Evolutionary conservation across 495 filamentous ascomycete genomes (phyloP).

Genomic region (Letharia columbiana): DNA sequence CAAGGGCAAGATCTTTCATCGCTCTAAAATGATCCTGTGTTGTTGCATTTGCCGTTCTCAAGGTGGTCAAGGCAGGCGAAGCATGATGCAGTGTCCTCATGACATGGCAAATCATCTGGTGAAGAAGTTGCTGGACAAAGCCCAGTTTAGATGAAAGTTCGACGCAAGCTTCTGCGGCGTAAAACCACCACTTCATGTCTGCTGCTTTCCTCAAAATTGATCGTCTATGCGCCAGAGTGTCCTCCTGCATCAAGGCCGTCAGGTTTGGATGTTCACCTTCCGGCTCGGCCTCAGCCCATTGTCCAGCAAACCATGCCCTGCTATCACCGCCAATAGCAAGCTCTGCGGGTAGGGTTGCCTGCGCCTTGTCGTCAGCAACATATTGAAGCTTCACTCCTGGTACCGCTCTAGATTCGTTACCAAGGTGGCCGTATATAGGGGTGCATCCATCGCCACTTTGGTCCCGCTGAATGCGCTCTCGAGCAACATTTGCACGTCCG

Average conservation of each 20-base stretch:
- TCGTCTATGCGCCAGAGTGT: neutral
- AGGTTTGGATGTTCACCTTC: neutral
- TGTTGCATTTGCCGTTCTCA: slow-evolving; percentile 10
- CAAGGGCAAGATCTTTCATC: slow-evolving; percentile 12
- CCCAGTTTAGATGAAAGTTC: neutral
- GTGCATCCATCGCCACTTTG: slow-evolving; percentile 18
- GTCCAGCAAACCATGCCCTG: slow-evolving; percentile 14
- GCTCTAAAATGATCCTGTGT: slow-evolving; percentile 11
- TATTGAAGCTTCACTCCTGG: neutral
- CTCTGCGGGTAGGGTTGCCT: slow-evolving; percentile 1
- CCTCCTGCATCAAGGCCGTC: neutral
- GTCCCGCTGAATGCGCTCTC: slow-evolving; percentile 12
- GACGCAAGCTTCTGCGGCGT: neutral
- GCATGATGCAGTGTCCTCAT: slow-evolving; percentile 10
- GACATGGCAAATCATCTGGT: slow-evolving; percentile 11
- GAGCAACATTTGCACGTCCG: slow-evolving; percentile 7
- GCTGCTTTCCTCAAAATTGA: neutral
- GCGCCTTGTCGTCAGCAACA: neutral
- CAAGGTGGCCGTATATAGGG: slow-evolving; percentile 17
- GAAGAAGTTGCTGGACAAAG: neutral
- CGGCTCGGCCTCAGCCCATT: slow-evolving; percentile 2
- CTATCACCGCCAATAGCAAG: slow-evolving; percentile 1
- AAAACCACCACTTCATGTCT: neutral
- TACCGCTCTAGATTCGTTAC: neutral
- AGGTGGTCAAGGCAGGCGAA: slow-evolving; percentile 6